phyloP scores from a whole-genome alignment of 2,329 filamentous ascomycete genomes.

The Trichoderma cornu-damae region DNA sequence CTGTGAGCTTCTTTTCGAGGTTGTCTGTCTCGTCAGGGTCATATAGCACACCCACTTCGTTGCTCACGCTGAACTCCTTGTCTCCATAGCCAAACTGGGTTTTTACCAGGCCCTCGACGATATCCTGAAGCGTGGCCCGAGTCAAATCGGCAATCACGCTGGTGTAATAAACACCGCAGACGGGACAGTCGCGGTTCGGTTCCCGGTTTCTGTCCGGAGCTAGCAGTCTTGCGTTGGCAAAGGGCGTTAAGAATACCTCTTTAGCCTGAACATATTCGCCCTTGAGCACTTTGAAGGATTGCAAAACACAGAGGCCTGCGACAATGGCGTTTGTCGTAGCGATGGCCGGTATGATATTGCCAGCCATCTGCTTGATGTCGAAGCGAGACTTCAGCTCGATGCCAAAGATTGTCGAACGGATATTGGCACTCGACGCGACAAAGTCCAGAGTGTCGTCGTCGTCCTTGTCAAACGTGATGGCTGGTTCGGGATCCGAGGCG shows the following conservation, averaged over 20 bases:
- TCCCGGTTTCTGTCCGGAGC: slow-evolving; percentile 50
- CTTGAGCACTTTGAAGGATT: slow-evolving; percentile 84
- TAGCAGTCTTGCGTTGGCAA: slow-evolving; percentile 53
- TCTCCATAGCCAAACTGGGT: slow-evolving; percentile 69
- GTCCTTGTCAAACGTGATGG: slow-evolving; percentile 92
- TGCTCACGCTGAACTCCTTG: slow-evolving; percentile 71
- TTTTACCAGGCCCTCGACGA: slow-evolving; percentile 71
- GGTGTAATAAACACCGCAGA: slow-evolving; percentile 71
- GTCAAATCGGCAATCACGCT: slow-evolving; percentile 63
- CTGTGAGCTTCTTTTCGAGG: slow-evolving; percentile 68
- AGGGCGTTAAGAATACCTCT: slow-evolving; percentile 79
- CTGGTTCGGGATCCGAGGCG: slow-evolving; percentile 50
- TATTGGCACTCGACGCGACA: slow-evolving; percentile 82
- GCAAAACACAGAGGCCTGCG: slow-evolving; percentile 83
- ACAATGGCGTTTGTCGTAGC: slow-evolving; percentile 97
- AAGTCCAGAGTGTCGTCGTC: slow-evolving; percentile 94
- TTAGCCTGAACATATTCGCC: slow-evolving; percentile 65
- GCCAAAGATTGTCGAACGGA: slow-evolving; percentile 81
- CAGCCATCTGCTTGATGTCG: slow-evolving; percentile 98
- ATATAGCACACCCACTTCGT: slow-evolving; percentile 72
- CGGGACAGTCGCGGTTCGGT: slow-evolving; percentile 77
- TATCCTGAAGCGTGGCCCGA: slow-evolving; percentile 68
- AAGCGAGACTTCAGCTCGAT: slow-evolving; percentile 88
- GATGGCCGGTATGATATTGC: slow-evolving; percentile 97
- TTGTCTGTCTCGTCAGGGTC: slow-evolving; percentile 88